Percentiles rank a stretch among this genome's conserved stretches.
phyloP scores from a whole-genome alignment of 2,329 filamentous ascomycete genomes.

The Aspergillus sp. region DNA sequence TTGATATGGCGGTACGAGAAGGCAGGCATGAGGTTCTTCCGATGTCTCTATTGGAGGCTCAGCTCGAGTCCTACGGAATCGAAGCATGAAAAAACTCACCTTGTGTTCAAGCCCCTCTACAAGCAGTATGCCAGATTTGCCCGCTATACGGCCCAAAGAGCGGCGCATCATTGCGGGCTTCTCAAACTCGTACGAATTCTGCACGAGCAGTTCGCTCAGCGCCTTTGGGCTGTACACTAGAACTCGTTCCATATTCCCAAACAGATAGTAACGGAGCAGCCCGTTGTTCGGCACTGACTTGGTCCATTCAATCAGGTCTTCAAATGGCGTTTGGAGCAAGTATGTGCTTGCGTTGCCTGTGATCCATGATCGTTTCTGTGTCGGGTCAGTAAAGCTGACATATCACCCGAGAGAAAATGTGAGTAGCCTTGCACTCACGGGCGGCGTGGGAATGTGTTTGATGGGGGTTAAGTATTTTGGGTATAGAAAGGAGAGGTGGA shows the following conservation, averaged over 20 bases:
- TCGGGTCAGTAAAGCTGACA: neutral
- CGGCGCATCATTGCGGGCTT: slow-evolving; percentile 61
- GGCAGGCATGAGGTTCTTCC: slow-evolving; percentile 78
- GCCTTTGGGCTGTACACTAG: slow-evolving; percentile 66
- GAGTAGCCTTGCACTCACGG: slow-evolving; percentile 41
- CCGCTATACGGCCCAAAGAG: slow-evolving; percentile 43
- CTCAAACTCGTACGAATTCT: slow-evolving; percentile 70
- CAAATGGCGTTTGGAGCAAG: slow-evolving; percentile 45
- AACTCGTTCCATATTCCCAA: slow-evolving; percentile 68
- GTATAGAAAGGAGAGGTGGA: slow-evolving; percentile 56
- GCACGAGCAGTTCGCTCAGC: slow-evolving; percentile 71
- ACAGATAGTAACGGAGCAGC: slow-evolving; percentile 67
- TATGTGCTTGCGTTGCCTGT: slow-evolving; percentile 51
- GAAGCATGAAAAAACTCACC: slow-evolving; percentile 36
- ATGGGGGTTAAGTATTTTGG: slow-evolving; percentile 63
- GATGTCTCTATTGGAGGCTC: slow-evolving; percentile 53
- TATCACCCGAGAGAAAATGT: neutral
- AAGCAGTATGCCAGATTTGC: slow-evolving; percentile 59
- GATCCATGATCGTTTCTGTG: slow-evolving; percentile 47
- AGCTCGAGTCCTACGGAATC: neutral
- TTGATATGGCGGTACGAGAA: slow-evolving; percentile 88
- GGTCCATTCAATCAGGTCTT: slow-evolving; percentile 54
- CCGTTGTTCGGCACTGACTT: slow-evolving; percentile 68
- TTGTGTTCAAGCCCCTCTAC: slow-evolving; percentile 93
- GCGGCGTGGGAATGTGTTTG: slow-evolving; percentile 59